These are phyloP conservation scores for Quercus gilva DNA, from an alignment of 306 rosid species.

Conservation along the genomic window DNA sequence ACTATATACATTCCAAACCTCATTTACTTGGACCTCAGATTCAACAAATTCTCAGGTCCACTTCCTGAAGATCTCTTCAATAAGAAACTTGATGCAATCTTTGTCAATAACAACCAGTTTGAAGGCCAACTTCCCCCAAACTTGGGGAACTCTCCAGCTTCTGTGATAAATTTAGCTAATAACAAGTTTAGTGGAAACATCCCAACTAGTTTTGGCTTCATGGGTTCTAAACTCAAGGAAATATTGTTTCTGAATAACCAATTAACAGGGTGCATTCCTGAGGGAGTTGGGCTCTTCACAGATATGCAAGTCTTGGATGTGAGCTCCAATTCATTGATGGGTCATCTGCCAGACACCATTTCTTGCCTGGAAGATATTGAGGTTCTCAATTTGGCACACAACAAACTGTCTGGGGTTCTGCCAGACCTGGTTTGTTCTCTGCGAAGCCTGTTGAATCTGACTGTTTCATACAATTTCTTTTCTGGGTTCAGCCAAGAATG, in stretches of 20 bases:
- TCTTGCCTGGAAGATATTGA: constrained; percentile 81
- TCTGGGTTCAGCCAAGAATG: constrained; percentile 93
- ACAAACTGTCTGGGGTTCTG: constrained; percentile 82
- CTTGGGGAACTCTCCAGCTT: constrained; percentile 86
- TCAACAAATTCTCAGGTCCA: constrained; percentile 68
- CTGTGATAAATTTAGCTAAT: constrained; percentile 85
- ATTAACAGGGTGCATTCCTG: constrained; percentile 87
- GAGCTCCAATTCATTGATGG: constrained; percentile 78
- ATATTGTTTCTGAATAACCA: constrained; percentile 81
- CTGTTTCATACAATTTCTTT: constrained; percentile 88
- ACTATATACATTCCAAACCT: constrained; percentile 63
- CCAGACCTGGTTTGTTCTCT: constrained; percentile 77
- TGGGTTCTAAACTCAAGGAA: constrained; percentile 69
- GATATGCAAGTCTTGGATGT: constrained; percentile 88
- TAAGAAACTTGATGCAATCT: constrained; percentile 75
- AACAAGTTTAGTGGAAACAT: constrained; percentile 69
- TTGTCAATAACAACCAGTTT: constrained; percentile 80
- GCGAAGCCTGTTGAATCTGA: constrained; percentile 65
- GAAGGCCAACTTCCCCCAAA: constrained; percentile 80
- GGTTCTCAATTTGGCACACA: constrained; percentile 79
- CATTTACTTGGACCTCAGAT: constrained; percentile 86
- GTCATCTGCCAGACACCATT: constrained; percentile 84
- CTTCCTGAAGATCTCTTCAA: constrained; percentile 71
- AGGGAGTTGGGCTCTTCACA: constrained; percentile 83
- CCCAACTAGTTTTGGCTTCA: constrained; percentile 81